Percentiles rank a stretch among this genome's conserved stretches.
These are phyloP conservation scores for Penicillium paxilli DNA, from an alignment of 495 filamentous ascomycete genomes.

Conservation along the genomic window DNA sequence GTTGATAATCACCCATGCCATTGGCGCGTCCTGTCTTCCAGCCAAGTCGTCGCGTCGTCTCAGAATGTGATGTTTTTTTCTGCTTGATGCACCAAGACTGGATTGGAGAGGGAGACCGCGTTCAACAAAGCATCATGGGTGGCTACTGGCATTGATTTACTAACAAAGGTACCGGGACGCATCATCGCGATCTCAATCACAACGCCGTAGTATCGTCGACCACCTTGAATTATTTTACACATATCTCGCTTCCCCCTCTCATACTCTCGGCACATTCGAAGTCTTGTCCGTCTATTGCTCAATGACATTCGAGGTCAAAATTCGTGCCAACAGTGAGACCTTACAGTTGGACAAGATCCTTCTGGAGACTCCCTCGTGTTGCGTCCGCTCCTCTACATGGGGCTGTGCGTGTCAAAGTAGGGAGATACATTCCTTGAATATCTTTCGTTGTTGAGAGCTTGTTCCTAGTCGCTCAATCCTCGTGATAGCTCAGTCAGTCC, in stretches of 20 bases:
- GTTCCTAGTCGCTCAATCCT: background rate
- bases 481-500: background rate
- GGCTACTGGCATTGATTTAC: background rate
- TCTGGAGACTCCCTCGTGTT: constrained; percentile 48
- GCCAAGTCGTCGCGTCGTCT: background rate
- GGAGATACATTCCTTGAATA: constrained; percentile 43
- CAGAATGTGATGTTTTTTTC: constrained; percentile 5
- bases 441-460: background rate
- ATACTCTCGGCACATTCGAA: constrained; percentile 45
- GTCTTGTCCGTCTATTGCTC: constrained; percentile 45
- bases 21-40: background rate
- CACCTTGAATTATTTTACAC: background rate
- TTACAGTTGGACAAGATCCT: constrained; percentile 32
- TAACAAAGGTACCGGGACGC: background rate
- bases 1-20: background rate
- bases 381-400: constrained; percentile 44
- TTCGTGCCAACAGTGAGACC: constrained; percentile 40
- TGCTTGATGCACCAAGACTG: background rate
- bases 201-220: constrained; percentile 1
- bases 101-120: background rate
- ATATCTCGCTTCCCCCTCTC: background rate
- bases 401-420: constrained; percentile 52
- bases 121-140: background rate
- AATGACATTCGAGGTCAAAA: constrained; percentile 55
- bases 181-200: background rate